Conservation (phyloP, 441 rosid genomes). For the Mallotus repandus region DNA sequence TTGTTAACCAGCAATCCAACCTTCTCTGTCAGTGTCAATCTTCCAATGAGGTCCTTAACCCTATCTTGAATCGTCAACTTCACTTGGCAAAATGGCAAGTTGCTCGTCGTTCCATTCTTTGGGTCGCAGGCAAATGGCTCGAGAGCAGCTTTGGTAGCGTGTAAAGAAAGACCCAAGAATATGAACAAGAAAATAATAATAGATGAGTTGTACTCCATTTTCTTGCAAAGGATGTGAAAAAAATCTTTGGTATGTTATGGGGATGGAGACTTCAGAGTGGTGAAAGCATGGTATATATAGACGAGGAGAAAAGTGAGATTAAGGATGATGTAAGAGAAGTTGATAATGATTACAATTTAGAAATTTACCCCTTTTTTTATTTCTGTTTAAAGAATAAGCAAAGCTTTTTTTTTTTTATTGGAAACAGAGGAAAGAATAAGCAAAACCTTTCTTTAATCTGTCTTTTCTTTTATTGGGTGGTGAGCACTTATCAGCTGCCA, state of each 20-base stretch:
- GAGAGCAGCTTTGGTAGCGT: slow-evolving; percentile 29
- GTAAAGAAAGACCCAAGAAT: slow-evolving; percentile 17
- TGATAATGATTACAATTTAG: slow-evolving; percentile 17
- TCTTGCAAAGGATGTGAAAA: no score
- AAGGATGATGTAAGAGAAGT: slow-evolving; percentile 16
- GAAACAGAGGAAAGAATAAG: no score
- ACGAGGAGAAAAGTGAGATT: slow-evolving; percentile 1
- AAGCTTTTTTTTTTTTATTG: no score
- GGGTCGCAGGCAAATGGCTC: slow-evolving; percentile 78
- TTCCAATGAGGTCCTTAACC: slow-evolving; percentile 65
- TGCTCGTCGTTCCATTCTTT: slow-evolving; percentile 39
- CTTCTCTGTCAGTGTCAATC: slow-evolving; percentile 76
- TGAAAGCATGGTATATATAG: slow-evolving; percentile 22
- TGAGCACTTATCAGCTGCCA: no score
- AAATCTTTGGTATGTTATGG: background rate
- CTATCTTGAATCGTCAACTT: slow-evolving; percentile 53
- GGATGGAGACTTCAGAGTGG: slow-evolving; percentile 14
- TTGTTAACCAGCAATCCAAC: slow-evolving; percentile 61
- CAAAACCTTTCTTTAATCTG: no score
- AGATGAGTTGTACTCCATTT: slow-evolving; percentile 23
- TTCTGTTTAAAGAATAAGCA: background rate
- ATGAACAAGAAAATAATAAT: slow-evolving; percentile 21
- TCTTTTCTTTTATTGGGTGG: no score
- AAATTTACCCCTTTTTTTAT: background rate
- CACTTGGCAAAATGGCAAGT: slow-evolving; percentile 56